Conservation (phyloP, 78 protist genomes). For the Dictyostelium citrinum region DNA sequence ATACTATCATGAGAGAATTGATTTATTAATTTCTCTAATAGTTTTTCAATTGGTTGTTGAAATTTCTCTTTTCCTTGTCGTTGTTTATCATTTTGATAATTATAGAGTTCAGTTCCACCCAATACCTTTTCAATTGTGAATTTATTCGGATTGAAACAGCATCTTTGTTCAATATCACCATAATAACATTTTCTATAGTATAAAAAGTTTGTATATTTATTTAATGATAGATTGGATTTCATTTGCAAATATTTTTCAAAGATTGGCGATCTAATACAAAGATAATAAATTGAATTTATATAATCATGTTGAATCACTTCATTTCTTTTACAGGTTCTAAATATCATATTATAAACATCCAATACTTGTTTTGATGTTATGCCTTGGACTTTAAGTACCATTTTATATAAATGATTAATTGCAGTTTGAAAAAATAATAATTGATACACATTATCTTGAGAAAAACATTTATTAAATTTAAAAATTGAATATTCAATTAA, state of each 20-base stretch:
- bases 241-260: background rate
- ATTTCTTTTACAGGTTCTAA: background rate
- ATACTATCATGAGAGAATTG: background rate
- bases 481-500: background rate
- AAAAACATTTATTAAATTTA: background rate
- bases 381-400: background rate
- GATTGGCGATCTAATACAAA: background rate
- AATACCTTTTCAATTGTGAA: background rate
- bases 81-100: too few relatives aligned
- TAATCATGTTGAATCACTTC: background rate
- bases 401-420: background rate
- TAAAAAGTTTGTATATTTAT: background rate
- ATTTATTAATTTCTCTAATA: background rate
- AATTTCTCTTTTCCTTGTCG: background rate
- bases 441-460: background rate
- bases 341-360: background rate
- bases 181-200: background rate
- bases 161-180: background rate
- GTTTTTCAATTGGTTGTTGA: background rate
- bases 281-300: background rate
- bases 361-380: background rate
- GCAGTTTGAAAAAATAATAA: too few relatives aligned
- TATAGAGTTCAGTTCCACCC: background rate
- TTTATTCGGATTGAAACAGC: background rate
- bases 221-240: background rate